Conservation (phyloP, 2,329 filamentous ascomycete species). For the Cordyceps cateniannulata region DNA sequence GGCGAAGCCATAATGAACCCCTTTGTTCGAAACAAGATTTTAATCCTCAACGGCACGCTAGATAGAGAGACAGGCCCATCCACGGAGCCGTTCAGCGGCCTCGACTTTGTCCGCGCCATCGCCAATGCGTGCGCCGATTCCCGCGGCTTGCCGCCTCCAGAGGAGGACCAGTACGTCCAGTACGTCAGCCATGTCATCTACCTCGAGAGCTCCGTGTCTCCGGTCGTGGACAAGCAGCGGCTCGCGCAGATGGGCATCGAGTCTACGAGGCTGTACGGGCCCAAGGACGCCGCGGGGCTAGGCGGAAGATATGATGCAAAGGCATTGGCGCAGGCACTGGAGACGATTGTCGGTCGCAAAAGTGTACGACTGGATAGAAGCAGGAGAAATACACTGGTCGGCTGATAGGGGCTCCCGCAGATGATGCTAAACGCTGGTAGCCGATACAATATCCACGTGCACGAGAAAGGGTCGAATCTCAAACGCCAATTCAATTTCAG, state of each 20-base stretch:
- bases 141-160: conserved; percentile 37
- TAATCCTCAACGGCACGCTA: conserved; percentile 76
- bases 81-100: conserved; percentile 57
- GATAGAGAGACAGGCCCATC: conserved; percentile 83
- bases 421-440: too few species aligned
- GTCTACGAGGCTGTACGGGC: conserved; percentile 69
- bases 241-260: conserved; percentile 67
- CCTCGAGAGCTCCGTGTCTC: conserved; percentile 63
- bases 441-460: neutral
- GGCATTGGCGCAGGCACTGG: conserved; percentile 67
- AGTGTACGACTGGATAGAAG: conserved; percentile 31
- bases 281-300: conserved; percentile 37
- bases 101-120: conserved; percentile 79
- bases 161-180: conserved; percentile 44
- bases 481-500: conserved; percentile 8
- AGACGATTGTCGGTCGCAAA: conserved; percentile 63
- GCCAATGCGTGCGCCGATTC: conserved; percentile 67
- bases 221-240: conserved; percentile 59
- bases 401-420: conserved; percentile 15
- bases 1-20: conserved; percentile 50
- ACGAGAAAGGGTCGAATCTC: neutral
- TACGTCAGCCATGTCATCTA: conserved; percentile 86
- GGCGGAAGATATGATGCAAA: conserved; percentile 67
- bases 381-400: conserved; percentile 38
- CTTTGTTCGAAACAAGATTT: conserved; percentile 59